These are phyloP conservation scores for Backusella australiensis DNA, from an alignment of 192 early-diverging fungal species.

Conservation along the genomic window DNA sequence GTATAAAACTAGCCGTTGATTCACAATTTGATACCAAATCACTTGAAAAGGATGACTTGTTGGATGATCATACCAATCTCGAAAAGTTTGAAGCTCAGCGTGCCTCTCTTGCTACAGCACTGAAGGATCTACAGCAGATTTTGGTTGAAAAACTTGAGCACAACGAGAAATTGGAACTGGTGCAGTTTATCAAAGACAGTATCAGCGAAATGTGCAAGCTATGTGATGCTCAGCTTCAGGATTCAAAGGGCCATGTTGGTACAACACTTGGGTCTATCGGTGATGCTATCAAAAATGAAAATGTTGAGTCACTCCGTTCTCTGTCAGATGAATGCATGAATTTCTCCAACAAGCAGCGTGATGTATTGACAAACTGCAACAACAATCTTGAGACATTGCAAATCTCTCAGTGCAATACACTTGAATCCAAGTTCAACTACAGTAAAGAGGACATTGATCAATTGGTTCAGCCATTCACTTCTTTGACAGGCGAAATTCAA, in stretches of 20 bases:
- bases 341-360: not conserved
- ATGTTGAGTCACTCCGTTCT: not conserved
- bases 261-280: not conserved
- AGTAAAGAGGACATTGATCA: not conserved
- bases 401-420: not conserved
- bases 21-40: not conserved
- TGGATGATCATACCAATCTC: not conserved
- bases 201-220: not conserved
- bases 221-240: not conserved
- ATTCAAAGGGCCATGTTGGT: not conserved
- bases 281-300: not conserved
- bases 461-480: not conserved
- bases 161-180: not conserved
- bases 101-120: not conserved
- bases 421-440: not conserved
- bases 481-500: not conserved
- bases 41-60: not conserved
- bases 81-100: not conserved
- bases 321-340: not conserved
- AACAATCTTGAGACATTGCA: not conserved
- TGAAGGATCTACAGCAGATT: not conserved
- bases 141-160: not conserved
- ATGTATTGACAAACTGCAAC: not conserved
- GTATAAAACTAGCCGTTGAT: not conserved
- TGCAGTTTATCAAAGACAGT: not conserved